Percentiles rank a stretch among this genome's conserved stretches.
phyloP scores from a whole-genome alignment of 2,329 filamentous ascomycete species.

The Cytospora mali region DNA sequence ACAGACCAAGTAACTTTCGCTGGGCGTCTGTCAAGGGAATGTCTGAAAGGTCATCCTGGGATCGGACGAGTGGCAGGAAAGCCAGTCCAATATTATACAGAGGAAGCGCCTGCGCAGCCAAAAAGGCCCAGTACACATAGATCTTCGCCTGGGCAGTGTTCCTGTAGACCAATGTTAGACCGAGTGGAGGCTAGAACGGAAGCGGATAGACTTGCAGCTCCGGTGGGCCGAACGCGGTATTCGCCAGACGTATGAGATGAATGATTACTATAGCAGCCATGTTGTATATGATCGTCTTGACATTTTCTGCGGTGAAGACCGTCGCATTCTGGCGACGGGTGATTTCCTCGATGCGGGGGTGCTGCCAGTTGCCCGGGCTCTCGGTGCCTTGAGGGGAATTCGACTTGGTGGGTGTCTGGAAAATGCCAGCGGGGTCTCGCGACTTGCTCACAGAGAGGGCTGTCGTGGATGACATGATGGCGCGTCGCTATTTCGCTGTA shows the following conservation, averaged over 20 bases:
- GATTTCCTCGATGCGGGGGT: conserved; percentile 88
- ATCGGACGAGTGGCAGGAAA: conserved; percentile 70
- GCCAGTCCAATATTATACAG: conserved; percentile 73
- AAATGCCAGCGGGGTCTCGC: conserved; percentile 18
- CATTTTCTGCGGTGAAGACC: conserved; percentile 77
- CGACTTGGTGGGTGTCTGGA: conserved; percentile 34
- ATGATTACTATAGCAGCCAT: conserved; percentile 44
- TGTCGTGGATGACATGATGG: conserved; percentile 38
- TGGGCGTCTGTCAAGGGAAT: conserved; percentile 91
- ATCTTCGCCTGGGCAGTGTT: conserved; percentile 37
- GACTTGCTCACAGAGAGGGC: conserved; percentile 29
- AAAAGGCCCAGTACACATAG: conserved; percentile 50
- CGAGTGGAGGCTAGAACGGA: conserved; percentile 18
- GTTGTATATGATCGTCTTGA: conserved; percentile 72
- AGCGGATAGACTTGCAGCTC: conserved; percentile 41
- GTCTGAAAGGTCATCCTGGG: conserved; percentile 78
- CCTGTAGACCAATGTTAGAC: conserved; percentile 34
- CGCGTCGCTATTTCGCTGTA: neutral
- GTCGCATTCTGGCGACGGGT: conserved; percentile 75
- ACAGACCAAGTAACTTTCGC: conserved; percentile 79
- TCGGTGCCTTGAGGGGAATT: conserved; percentile 42
- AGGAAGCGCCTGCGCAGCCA: conserved; percentile 57
- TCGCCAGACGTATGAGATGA: conserved; percentile 42
- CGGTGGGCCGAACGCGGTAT: conserved; percentile 40
- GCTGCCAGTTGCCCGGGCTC: conserved; percentile 82